Percentiles rank a stretch among this genome's conserved stretches.
phyloP scores from a whole-genome alignment of 805 yeast genomes.

The Kodamaea kaohsiungensis region DNA sequence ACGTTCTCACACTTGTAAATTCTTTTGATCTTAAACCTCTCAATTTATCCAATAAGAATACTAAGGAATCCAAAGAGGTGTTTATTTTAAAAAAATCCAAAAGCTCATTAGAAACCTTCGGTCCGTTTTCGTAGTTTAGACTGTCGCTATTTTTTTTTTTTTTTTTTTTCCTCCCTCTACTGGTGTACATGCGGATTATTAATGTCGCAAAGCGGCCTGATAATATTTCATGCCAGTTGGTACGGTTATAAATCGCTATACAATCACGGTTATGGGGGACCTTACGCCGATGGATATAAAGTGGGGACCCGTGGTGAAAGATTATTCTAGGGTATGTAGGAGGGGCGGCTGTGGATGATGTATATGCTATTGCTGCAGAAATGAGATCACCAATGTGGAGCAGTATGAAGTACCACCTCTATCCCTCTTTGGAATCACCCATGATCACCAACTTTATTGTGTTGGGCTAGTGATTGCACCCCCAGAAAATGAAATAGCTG shows the following conservation, averaged over 20 bases:
- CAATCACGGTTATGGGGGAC: neutral
- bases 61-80: neutral
- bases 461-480: neutral
- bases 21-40: neutral
- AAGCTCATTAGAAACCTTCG: neutral
- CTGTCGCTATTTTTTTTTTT: neutral
- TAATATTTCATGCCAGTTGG: neutral
- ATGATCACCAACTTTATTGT: neutral
- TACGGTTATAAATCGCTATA: neutral
- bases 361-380: neutral
- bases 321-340: neutral
- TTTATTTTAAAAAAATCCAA: neutral
- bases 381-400: neutral
- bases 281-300: neutral
- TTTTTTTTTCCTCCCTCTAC: neutral
- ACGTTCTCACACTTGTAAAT: too few relatives aligned
- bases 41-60: neutral
- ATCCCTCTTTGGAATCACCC: neutral
- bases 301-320: too few relatives aligned
- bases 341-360: neutral
- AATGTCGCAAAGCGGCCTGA: neutral
- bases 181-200: neutral
- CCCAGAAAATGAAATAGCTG: neutral
- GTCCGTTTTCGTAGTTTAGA: neutral
- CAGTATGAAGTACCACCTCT: neutral